Conservation (phyloP, 345 rosid species). For the Rhodamnia argentea region DNA sequence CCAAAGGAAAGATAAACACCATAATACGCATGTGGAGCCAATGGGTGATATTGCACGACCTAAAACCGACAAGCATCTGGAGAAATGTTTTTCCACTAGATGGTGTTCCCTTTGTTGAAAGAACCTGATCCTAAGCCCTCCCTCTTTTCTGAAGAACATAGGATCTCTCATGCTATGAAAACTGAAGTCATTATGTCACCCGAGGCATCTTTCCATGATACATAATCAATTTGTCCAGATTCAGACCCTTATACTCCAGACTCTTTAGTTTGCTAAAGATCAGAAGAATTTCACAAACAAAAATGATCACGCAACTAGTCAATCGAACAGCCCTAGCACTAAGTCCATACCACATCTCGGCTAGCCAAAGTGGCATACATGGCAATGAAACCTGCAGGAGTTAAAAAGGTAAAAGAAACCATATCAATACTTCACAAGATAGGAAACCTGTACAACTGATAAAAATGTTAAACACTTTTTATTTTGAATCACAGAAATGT, state of each 20-base stretch:
- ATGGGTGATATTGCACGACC: background rate
- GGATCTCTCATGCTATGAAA: background rate
- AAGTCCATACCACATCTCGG: slow-evolving; percentile 80
- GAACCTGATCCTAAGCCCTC: background rate
- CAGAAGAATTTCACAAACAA: background rate
- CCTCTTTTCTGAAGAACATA: background rate
- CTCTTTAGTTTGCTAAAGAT: background rate
- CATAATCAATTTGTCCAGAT: background rate
- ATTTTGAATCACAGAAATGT: slow-evolving; percentile 3
- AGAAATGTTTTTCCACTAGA: background rate
- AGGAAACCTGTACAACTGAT: background rate
- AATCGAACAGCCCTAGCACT: background rate
- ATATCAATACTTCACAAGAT: background rate
- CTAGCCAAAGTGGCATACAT: slow-evolving; percentile 89
- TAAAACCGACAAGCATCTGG: background rate
- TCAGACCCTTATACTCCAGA: background rate
- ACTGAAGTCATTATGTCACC: background rate
- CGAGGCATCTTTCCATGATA: background rate
- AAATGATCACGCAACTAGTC: background rate
- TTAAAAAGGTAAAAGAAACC: slow-evolving; percentile 1
- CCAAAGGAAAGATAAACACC: background rate
- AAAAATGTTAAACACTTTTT: background rate
- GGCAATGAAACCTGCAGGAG: slow-evolving; percentile 77
- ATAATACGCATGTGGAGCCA: background rate
- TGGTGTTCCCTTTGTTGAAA: background rate